These are phyloP conservation scores for Macrophomina phaseolina DNA, from an alignment of 2,329 filamentous ascomycete species.

Conservation along the genomic window DNA sequence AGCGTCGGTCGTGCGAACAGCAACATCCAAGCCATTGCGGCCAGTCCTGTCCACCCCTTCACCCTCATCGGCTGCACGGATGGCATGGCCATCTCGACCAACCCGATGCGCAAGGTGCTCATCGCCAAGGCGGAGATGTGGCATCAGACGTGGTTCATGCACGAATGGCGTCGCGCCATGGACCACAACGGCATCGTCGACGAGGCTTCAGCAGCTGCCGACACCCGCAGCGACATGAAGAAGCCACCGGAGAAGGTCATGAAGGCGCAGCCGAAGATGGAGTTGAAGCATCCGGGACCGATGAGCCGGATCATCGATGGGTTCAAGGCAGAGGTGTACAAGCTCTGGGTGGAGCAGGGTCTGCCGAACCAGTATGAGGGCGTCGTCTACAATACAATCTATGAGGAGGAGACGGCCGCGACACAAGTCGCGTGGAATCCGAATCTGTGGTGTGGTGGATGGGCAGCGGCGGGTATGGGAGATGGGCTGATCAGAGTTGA, in stretches of 20 bases:
- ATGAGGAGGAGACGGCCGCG: conserved; percentile 52
- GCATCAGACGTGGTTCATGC: conserved; percentile 63
- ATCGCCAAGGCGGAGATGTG: conserved; percentile 58
- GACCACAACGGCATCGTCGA: conserved; percentile 12
- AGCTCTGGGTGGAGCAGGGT: conserved; percentile 34
- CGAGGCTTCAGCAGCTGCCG: not conserved
- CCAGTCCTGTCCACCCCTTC: conserved; percentile 61
- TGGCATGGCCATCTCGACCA: conserved; percentile 58
- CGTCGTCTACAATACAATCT: conserved; percentile 48
- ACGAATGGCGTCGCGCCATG: conserved; percentile 57
- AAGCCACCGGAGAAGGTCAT: not conserved
- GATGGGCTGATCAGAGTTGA: conserved; percentile 57
- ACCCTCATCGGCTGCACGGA: conserved; percentile 59
- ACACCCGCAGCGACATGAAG: conserved; percentile 16
- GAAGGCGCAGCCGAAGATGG: not conserved
- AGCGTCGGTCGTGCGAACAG: conserved; percentile 45
- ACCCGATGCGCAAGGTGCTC: conserved; percentile 58
- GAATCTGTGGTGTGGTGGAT: conserved; percentile 55
- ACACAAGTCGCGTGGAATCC: conserved; percentile 58
- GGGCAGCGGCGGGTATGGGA: conserved; percentile 58
- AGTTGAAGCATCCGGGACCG: conserved; percentile 30
- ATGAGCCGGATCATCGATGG: conserved; percentile 50
- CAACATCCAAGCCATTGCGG: conserved; percentile 50
- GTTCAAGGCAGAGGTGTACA: conserved; percentile 41
- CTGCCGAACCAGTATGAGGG: conserved; percentile 35